A percentile compares a stretch with the other conserved stretches of the same genome.
Conservation (phyloP, 2,329 filamentous ascomycete species). For the Colletotrichum musae region DNA sequence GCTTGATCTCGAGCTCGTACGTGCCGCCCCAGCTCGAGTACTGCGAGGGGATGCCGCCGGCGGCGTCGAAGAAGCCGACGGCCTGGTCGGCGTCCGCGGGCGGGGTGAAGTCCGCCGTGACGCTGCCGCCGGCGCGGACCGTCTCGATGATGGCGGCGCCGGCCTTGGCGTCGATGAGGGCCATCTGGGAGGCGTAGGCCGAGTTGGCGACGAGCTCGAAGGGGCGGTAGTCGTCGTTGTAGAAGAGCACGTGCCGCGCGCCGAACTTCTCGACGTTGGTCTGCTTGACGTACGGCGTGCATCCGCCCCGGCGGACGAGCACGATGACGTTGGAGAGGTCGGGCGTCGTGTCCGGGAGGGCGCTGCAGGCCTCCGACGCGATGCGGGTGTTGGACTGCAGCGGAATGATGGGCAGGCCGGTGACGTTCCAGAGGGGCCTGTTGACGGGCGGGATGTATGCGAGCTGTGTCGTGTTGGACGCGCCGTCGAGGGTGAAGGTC, state of each 20-base stretch:
- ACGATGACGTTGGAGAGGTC: slow-evolving; percentile 45
- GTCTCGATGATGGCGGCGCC: slow-evolving; percentile 47
- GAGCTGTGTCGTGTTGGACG: slow-evolving; percentile 45
- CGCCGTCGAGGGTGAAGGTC: slow-evolving; percentile 47
- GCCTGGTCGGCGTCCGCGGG: slow-evolving; percentile 28
- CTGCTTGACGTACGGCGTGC: slow-evolving; percentile 49
- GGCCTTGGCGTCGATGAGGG: slow-evolving; percentile 44
- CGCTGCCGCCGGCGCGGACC: slow-evolving; percentile 41
- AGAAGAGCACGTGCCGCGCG: slow-evolving; percentile 48
- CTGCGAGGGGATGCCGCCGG: slow-evolving; percentile 54
- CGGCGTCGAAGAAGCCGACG: slow-evolving; percentile 43
- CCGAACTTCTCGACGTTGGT: slow-evolving; percentile 46
- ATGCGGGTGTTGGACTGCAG: slow-evolving; percentile 46
- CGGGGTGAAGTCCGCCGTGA: slow-evolving; percentile 37
- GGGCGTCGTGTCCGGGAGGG: slow-evolving; percentile 43
- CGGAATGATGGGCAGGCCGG: slow-evolving; percentile 48
- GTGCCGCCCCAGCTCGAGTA: slow-evolving; percentile 60
- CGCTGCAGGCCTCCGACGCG: slow-evolving; percentile 45
- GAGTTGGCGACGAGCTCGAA: slow-evolving; percentile 33
- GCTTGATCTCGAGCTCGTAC: slow-evolving; percentile 60
- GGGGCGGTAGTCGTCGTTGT: slow-evolving; percentile 44
- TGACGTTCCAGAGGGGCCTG: slow-evolving; percentile 48
- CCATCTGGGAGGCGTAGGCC: slow-evolving; percentile 40
- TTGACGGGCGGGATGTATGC: slow-evolving; percentile 52
- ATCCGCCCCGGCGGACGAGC: slow-evolving; percentile 52